phyloP scores from a whole-genome alignment of 139 green algal species.

The Astrephomene gubernaculifera region DNA sequence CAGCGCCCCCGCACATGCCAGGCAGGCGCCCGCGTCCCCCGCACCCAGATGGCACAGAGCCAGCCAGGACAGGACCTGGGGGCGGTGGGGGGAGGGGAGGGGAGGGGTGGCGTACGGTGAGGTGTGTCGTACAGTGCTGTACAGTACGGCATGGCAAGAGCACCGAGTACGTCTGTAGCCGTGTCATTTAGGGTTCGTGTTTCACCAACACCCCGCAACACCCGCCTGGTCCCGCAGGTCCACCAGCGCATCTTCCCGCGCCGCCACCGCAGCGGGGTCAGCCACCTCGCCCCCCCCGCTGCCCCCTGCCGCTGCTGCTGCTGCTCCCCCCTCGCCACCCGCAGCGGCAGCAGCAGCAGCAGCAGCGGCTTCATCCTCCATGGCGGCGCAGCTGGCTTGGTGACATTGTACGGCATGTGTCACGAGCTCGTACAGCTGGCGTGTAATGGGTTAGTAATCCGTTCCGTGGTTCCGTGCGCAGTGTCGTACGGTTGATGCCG shows the following conservation, averaged over 20 bases:
- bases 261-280: not conserved
- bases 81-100: too few relatives aligned
- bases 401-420: constrained; percentile 33
- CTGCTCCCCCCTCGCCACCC: not conserved
- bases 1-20: not conserved
- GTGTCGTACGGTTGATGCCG: too few relatives aligned
- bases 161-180: too few relatives aligned
- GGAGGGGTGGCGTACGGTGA: too few relatives aligned
- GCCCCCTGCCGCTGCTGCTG: not conserved
- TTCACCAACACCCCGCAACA: too few relatives aligned
- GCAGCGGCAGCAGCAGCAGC: too few relatives aligned
- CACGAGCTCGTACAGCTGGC: constrained; percentile 47
- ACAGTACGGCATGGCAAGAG: too few relatives aligned
- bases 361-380: too few relatives aligned
- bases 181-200: too few relatives aligned
- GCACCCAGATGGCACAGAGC: constrained; percentile 16
- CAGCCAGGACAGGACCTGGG: constrained; percentile 39
- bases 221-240: constrained; percentile 30
- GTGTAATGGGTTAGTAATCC: too few relatives aligned
- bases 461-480: too few relatives aligned
- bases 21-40: constrained; percentile 5
- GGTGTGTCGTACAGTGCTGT: too few relatives aligned
- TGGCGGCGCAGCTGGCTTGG: constrained; percentile 3
- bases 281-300: not conserved
- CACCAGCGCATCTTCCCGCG: constrained; percentile 35